These are phyloP conservation scores for Oryza punctata DNA, from an alignment of 176 grass and related monocot genomes.

Conservation along the genomic window DNA sequence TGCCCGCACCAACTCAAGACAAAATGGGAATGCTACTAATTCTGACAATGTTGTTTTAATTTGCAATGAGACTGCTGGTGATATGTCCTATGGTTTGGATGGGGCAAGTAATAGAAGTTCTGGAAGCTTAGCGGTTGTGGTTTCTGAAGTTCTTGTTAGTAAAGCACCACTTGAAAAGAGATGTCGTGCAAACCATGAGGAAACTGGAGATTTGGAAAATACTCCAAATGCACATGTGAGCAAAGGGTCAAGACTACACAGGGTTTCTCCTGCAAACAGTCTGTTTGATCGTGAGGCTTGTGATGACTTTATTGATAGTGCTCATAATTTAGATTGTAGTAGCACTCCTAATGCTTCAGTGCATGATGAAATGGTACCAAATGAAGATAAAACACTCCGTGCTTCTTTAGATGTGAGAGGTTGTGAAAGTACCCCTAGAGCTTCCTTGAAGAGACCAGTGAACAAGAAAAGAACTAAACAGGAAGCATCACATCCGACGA, in stretches of 20 bases:
- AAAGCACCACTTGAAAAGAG: constrained; percentile 25
- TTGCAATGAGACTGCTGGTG: constrained; percentile 11
- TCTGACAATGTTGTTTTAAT: neutral
- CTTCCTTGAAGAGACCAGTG: neutral
- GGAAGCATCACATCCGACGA: constrained; percentile 6
- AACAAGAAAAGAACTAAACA: neutral
- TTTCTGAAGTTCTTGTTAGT: neutral
- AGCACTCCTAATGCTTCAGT: constrained; percentile 9
- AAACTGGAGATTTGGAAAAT: neutral
- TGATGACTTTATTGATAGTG: neutral
- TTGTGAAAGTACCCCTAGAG: constrained; percentile 17
- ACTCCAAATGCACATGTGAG: neutral
- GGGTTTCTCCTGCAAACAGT: constrained; percentile 18
- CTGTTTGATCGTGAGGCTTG: neutral
- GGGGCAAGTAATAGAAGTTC: neutral
- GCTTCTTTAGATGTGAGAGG: constrained; percentile 11
- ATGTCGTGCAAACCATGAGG: neutral
- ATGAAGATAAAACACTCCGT: constrained; percentile 13
- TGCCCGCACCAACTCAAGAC: neutral
- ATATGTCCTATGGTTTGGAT: neutral
- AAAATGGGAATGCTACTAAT: neutral
- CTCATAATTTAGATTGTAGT: constrained; percentile 12
- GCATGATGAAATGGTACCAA: constrained; percentile 5
- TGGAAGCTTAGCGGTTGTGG: neutral
- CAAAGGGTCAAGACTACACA: constrained; percentile 9